Evolutionary conservation across 345 rosid species (phyloP).

Genomic region (Physaria fendleri): DNA sequence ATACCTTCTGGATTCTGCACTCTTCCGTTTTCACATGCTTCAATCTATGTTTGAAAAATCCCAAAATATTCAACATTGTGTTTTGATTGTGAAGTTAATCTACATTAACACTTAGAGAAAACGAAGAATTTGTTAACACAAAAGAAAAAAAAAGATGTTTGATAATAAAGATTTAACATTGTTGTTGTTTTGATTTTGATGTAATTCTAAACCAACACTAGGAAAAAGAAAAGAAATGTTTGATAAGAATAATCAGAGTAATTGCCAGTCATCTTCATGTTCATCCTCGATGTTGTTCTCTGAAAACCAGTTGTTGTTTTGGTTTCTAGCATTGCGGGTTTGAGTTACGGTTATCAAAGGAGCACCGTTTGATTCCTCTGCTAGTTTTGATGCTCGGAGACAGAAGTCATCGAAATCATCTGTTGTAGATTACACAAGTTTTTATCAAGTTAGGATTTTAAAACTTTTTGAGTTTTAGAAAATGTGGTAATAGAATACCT

Average conservation of each 20-base stretch:
- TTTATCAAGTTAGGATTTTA: neutral
- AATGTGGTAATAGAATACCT: constrained; percentile 30
- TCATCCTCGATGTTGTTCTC: constrained; percentile 13
- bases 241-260: constrained; percentile 31
- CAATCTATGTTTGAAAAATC: constrained; percentile 13
- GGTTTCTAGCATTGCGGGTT: constrained; percentile 19
- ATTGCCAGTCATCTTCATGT: constrained; percentile 64
- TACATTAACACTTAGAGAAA: neutral
- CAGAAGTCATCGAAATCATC: constrained; percentile 79
- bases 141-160: too few species aligned
- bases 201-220: neutral
- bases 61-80: neutral
- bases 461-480: neutral
- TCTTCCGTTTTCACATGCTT: constrained; percentile 25
- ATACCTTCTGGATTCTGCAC: too few species aligned
- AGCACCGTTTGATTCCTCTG: constrained; percentile 79
- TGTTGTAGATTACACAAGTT: constrained; percentile 22
- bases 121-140: neutral
- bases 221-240: neutral
- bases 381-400: constrained; percentile 60
- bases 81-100: neutral
- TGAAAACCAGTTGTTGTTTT: neutral
- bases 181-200: neutral
- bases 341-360: constrained; percentile 60
- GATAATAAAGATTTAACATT: too few species aligned